These are phyloP conservation scores for Tuber indicum DNA, from an alignment of 495 filamentous ascomycete genomes.

Conservation along the genomic window DNA sequence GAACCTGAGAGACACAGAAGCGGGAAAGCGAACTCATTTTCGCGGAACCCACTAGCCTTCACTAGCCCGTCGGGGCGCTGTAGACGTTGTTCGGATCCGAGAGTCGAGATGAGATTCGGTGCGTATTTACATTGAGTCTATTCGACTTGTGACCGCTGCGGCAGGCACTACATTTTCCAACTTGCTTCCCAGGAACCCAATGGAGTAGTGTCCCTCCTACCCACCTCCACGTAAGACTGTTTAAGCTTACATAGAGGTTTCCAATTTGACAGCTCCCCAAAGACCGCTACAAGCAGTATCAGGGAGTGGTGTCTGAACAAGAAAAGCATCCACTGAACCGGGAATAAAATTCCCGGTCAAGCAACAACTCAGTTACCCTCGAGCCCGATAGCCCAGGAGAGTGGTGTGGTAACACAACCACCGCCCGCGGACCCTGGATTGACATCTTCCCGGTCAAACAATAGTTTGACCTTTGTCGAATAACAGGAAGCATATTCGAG, in stretches of 20 bases:
- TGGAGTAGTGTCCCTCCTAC: not conserved
- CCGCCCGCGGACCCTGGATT: not conserved
- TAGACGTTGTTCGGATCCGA: not conserved
- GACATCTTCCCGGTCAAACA: conserved; percentile 5
- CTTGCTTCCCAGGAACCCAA: not conserved
- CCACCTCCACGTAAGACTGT: not conserved
- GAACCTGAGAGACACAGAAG: not conserved
- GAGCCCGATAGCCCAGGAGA: conserved; percentile 4
- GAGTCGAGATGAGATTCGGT: not conserved
- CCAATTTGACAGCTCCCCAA: not conserved
- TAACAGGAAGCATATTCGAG: conserved; percentile 5
- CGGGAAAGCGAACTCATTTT: not conserved
- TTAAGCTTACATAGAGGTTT: not conserved
- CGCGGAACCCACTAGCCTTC: not conserved
- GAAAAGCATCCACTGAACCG: not conserved
- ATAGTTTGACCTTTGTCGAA: not conserved
- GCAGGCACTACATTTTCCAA: not conserved
- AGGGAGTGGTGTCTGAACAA: not conserved
- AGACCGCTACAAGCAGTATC: not conserved
- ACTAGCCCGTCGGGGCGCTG: not conserved
- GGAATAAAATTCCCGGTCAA: conserved; percentile 1
- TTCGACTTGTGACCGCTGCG: not conserved
- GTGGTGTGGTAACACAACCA: conserved; percentile 2
- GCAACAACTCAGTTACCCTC: not conserved
- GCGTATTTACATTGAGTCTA: not conserved